These are phyloP conservation scores for Coleophoma cylindrospora DNA, from an alignment of 2,329 filamentous ascomycete species.

Conservation along the genomic window DNA sequence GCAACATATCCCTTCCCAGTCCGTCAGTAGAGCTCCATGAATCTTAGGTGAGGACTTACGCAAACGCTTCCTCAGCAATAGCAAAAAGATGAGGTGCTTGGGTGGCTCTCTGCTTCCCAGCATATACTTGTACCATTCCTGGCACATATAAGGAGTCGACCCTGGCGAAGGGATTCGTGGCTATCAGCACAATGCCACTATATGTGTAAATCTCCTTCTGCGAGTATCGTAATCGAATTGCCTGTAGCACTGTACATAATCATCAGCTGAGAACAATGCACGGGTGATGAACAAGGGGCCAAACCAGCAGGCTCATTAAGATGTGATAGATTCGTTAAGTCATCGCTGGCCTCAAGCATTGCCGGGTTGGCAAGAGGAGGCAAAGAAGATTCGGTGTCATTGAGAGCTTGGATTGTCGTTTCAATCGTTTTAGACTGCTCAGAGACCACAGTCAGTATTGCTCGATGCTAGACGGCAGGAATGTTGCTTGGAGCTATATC, in stretches of 20 bases:
- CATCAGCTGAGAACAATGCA: constrained; percentile 11
- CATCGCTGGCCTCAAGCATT: constrained; percentile 97
- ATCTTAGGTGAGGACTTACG: constrained; percentile 49
- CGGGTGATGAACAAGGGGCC: not conserved
- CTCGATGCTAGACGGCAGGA: not conserved
- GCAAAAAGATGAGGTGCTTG: constrained; percentile 98
- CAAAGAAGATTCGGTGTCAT: constrained; percentile 70
- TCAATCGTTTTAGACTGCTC: constrained; percentile 71
- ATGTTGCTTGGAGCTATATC: constrained; percentile 7
- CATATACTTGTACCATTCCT: constrained; percentile 99
- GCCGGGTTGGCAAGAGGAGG: constrained; percentile 97
- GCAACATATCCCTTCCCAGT: constrained; percentile 78
- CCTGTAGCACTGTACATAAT: constrained; percentile 71
- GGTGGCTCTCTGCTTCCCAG: constrained; percentile 91
- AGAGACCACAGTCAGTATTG: constrained; percentile 16
- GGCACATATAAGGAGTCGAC: constrained; percentile 98
- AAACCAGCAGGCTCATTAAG: constrained; percentile 95
- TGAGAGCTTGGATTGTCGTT: constrained; percentile 71
- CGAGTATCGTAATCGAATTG: constrained; percentile 91
- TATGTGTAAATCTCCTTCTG: constrained; percentile 99
- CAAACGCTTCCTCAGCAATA: constrained; percentile 97
- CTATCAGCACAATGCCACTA: constrained; percentile 96
- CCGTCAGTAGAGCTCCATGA: too few species aligned
- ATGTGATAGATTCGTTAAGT: constrained; percentile 95
- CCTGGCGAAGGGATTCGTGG: constrained; percentile 94